These are phyloP conservation scores for Solanum chiquidenum DNA, from an alignment of 257 asterid species.

Conservation along the genomic window DNA sequence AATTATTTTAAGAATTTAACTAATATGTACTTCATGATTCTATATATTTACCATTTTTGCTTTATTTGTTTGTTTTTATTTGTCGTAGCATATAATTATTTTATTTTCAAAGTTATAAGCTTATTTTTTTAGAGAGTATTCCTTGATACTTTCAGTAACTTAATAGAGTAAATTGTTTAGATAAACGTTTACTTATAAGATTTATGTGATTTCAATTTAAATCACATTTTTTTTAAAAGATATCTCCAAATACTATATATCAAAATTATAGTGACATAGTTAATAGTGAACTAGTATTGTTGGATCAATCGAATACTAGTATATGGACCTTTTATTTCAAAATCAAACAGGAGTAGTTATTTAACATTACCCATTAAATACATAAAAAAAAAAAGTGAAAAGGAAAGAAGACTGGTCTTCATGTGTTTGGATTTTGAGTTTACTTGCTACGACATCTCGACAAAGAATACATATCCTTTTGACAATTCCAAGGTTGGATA, in stretches of 20 bases:
- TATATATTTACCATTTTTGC: background rate
- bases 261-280: too few species aligned
- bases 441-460: background rate
- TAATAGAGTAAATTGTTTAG: background rate
- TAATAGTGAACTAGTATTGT: too few species aligned
- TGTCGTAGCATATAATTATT: background rate
- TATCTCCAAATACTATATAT: too few species aligned
- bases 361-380: background rate
- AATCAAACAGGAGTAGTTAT: background rate
- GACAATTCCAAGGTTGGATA: background rate
- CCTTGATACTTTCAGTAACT: background rate
- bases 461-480: background rate
- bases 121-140: background rate
- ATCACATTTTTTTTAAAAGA: too few species aligned
- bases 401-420: background rate
- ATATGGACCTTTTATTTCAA: background rate
- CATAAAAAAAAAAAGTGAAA: background rate
- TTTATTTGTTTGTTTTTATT: background rate
- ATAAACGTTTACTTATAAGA: too few species aligned
- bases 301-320: too few species aligned
- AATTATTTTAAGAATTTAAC: background rate
- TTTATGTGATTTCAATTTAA: too few species aligned
- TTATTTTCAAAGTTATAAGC: background rate
- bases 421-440: background rate
- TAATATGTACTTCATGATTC: background rate